Evolutionary conservation across 768 basidiomycete species (phyloP).

Genomic region (Suillus clintonianus): DNA sequence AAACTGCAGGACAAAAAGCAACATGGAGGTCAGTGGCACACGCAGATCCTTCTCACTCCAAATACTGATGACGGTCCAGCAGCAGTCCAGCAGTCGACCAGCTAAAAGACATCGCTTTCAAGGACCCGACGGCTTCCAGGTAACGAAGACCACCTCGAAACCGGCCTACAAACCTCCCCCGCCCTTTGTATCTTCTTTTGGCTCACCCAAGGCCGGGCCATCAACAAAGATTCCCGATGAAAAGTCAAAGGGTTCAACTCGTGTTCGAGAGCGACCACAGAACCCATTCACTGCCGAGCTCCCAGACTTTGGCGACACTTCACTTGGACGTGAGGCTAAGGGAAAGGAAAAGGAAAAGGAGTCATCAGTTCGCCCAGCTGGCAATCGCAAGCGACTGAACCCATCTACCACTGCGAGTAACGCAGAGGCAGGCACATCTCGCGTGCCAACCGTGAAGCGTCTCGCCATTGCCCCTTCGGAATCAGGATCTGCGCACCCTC

Average conservation of each 20-base stretch:
- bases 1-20: background rate
- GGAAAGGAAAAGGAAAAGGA: background rate
- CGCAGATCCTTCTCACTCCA: background rate
- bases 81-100: background rate
- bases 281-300: conserved; percentile 17
- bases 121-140: conserved; percentile 33
- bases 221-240: background rate
- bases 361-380: background rate
- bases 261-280: conserved; percentile 14
- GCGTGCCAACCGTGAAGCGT: background rate
- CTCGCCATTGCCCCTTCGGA: background rate
- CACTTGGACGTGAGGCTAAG: background rate
- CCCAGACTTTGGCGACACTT: background rate
- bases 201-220: background rate
- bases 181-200: conserved; percentile 32
- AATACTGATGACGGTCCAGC: background rate
- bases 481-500: background rate
- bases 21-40: conserved; percentile 9
- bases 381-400: background rate
- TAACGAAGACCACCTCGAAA: conserved; percentile 23
- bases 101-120: conserved; percentile 10
- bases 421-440: background rate
- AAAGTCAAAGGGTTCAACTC: background rate
- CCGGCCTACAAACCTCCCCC: conserved; percentile 13
- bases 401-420: background rate